Evolutionary conservation across 116 monocot species (phyloP).

Genomic region (Papilionanthe hybrid): DNA sequence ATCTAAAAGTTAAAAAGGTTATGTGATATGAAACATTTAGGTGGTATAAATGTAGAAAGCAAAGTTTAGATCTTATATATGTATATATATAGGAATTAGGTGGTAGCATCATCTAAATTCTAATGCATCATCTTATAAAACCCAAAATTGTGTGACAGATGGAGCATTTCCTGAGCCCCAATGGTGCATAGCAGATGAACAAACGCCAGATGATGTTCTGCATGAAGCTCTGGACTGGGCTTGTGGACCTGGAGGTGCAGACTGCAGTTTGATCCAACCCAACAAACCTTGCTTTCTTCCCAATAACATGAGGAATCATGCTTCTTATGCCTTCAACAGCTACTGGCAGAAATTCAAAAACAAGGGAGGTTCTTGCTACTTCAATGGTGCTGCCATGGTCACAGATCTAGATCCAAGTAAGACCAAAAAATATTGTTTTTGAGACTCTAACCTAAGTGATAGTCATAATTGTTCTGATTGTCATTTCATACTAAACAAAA

Average conservation of each 20-base stretch:
- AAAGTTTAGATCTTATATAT: too few relatives aligned
- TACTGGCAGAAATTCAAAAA: slow-evolving; percentile 82
- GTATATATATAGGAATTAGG: too few relatives aligned
- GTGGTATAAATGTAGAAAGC: too few relatives aligned
- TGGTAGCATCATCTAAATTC: too few relatives aligned
- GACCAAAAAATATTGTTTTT: background rate
- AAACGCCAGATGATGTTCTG: slow-evolving; percentile 58
- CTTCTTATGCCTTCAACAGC: slow-evolving; percentile 90
- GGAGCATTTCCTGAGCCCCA: slow-evolving; percentile 37
- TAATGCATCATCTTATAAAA: too few relatives aligned
- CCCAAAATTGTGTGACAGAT: slow-evolving; percentile 12
- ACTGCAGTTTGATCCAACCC: slow-evolving; percentile 64
- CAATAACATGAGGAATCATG: slow-evolving; percentile 65
- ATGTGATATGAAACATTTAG: too few relatives aligned
- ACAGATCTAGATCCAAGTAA: slow-evolving; percentile 79
- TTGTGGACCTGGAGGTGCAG: slow-evolving; percentile 67
- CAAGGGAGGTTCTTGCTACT: slow-evolving; percentile 76
- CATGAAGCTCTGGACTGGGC: slow-evolving; percentile 88
- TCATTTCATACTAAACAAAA: too few relatives aligned
- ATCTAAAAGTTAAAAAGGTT: too few relatives aligned
- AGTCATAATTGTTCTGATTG: too few relatives aligned
- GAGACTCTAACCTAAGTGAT: too few relatives aligned
- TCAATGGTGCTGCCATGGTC: slow-evolving; percentile 68
- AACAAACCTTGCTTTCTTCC: slow-evolving; percentile 59
- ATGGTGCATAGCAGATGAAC: slow-evolving; percentile 89